Conservation (phyloP, 2,329 filamentous ascomycete genomes). For the Exophiala sp. region DNA sequence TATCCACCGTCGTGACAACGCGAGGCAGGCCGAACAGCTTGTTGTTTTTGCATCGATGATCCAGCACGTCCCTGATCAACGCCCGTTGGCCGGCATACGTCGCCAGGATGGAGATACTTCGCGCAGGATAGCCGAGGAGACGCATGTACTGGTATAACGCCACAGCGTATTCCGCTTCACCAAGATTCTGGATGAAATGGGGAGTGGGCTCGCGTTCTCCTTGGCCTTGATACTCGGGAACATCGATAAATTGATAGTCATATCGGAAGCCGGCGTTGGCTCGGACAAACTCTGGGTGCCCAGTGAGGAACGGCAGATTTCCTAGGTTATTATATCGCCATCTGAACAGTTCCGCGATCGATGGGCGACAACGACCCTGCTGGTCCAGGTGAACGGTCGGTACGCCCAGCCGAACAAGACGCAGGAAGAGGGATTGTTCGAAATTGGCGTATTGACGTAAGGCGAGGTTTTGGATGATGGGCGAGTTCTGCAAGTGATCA, state of each 20-base stretch:
- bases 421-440: constrained; percentile 89
- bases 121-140: constrained; percentile 80
- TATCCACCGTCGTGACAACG: constrained; percentile 91
- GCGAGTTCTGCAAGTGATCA: constrained; percentile 94
- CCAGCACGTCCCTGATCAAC: constrained; percentile 78
- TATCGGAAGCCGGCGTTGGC: constrained; percentile 90
- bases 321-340: constrained; percentile 80
- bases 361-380: constrained; percentile 83
- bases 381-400: constrained; percentile 84
- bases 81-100: constrained; percentile 91
- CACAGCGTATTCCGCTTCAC: constrained; percentile 94
- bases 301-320: constrained; percentile 69
- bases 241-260: constrained; percentile 95
- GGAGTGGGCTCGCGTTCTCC: constrained; percentile 86
- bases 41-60: constrained; percentile 75
- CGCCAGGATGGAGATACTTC: constrained; percentile 78
- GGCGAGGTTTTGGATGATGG: constrained; percentile 87
- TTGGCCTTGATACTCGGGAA: constrained; percentile 82
- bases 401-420: constrained; percentile 85
- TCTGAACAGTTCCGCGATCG: constrained; percentile 80
- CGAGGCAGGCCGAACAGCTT: constrained; percentile 81
- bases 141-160: constrained; percentile 97
- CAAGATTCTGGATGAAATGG: constrained; percentile 93
- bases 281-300: constrained; percentile 62
- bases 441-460: constrained; percentile 94